Base-by-base conservation (phyloP, 305 asterid genomes). In the Fraxinus ornus region DNA sequence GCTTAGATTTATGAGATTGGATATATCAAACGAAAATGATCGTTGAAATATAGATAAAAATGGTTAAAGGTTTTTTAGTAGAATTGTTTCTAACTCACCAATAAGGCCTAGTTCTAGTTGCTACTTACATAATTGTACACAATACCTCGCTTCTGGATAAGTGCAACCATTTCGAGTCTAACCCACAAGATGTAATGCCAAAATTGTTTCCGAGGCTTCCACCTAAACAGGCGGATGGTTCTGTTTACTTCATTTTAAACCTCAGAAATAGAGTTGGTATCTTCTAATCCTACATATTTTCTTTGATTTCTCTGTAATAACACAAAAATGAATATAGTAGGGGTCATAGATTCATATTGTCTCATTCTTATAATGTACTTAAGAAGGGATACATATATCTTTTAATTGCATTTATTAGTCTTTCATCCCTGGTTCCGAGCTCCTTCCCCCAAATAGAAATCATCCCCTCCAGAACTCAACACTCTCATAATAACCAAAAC, bases 21-120 rank as follows among this genome's bases (percentile, higher is more conserved):
- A 66, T 62, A 73, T 77, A 39, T 70, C 81, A 70, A 81, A 37
- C 28, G 64, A 70, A 64, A 68, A 33, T 77, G 52, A 39, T 57
- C 81, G 35, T 41, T 81, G 24, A 78, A 79, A 39, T 24, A 17
- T 24, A 32, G 47, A 75, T 78, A 13, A 10, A 66, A 28, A 4
- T 26, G 32, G 32, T 28, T 22, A 62, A 62, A 62, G 71, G 32
- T n/a, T 52, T 52, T 52, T n/a, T 15, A 62, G 12, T 22, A 62
- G 13, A 62, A 28, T 62, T n/a, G 26, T 22, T 22, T 22, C 13
- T 22, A 8, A 21, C 71, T 62, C 32, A 8, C 71, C 32, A 62
- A 22, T 62, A 22, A 62, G 26, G 66, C 71, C 13, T 13, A 12
- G n/a, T 26, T 66, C 74, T 66, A 66, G 37, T 66, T 66, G 74